phyloP scores from a whole-genome alignment of 2,329 filamentous ascomycete species.

The Beauveria bassiana region DNA sequence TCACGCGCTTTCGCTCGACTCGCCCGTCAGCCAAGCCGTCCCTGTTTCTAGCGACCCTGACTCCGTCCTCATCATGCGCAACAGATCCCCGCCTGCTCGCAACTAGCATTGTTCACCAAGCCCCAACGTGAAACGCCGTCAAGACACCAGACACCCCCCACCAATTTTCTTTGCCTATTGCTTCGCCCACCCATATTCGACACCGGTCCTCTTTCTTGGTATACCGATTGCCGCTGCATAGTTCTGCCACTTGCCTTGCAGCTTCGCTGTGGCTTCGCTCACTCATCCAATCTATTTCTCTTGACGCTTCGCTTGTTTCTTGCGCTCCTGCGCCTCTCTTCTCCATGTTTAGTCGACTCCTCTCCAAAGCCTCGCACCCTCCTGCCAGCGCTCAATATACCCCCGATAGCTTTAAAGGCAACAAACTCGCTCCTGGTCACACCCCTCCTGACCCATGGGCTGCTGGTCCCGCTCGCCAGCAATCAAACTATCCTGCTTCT shows the following conservation, averaged over 20 bases:
- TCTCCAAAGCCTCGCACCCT: slow-evolving; percentile 20
- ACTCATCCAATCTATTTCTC: background rate
- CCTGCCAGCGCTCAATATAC: slow-evolving; percentile 10
- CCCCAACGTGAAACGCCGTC: slow-evolving; percentile 20
- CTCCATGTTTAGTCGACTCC: slow-evolving; percentile 32
- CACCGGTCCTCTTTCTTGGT: background rate
- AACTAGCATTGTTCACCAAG: slow-evolving; percentile 20
- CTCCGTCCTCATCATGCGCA: slow-evolving; percentile 16
- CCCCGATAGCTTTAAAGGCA: slow-evolving; percentile 8
- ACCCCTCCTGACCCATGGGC: background rate
- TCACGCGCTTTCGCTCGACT: background rate
- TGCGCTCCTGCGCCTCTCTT: slow-evolving; percentile 6
- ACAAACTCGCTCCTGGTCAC: slow-evolving; percentile 6
- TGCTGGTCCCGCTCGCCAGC: slow-evolving; percentile 1
- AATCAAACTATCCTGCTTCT: background rate
- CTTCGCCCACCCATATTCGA: background rate
- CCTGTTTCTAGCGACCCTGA: slow-evolving; percentile 8
- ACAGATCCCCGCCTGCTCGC: slow-evolving; percentile 14
- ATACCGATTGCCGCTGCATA: background rate
- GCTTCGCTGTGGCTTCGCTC: background rate
- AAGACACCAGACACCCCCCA: slow-evolving; percentile 12
- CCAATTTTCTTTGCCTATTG: background rate
- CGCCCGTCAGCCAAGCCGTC: slow-evolving; percentile 6
- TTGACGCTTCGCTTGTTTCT: background rate
- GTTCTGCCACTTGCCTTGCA: background rate